Base-by-base conservation (phyloP, 208 protist genomes). In the Leishmania major region DNA sequence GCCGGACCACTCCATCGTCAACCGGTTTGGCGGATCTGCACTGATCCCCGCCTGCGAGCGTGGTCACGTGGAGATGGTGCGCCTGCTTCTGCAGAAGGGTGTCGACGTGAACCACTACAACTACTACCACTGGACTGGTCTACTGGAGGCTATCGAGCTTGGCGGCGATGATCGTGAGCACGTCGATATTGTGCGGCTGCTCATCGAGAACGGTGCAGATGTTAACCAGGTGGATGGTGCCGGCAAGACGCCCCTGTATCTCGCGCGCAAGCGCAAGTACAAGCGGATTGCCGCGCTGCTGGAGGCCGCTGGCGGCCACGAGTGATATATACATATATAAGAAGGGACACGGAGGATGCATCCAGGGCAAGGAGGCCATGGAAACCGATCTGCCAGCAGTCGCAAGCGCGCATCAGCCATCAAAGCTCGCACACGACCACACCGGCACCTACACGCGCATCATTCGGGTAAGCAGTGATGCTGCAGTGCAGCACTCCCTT, bases 131-230 rank as follows among this genome's bases (percentile, higher is more conserved):
- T 88, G 81, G 84, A 91, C 81, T 1, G 88, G 82, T 3, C 66
- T 93, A 59, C 76, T 91, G 67, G 85, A 90, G 78, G 86, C 85
- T 15, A 51, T 93, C 10, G 82, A 88, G 80, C 81, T 89, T 55
- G 90, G 90, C 55, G 90, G 90, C 69, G 90, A 93, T 47, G 90
- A 91, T 69, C 53, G 77, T n/a, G 88, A 90, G 55, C 90, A 93
- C 62, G 88, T 93, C 1, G 85, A 90, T 59, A 91, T 92, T 79
- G 87, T 90, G 67, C 88, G 86, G 85, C 79, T 89, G 55, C 77
- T 94, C 57, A 91, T 94, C 57, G 86, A 64, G 37, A 72, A 87
- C 28, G 88, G 88, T 37, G 88, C 83, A 19, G 81, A 91, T 78
- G 85, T 93, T 13, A 86, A 93, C 67, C 70, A 88, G 64, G 74